phyloP scores from a whole-genome alignment of 2,329 filamentous ascomycete species.

The Penicillium sp. region DNA sequence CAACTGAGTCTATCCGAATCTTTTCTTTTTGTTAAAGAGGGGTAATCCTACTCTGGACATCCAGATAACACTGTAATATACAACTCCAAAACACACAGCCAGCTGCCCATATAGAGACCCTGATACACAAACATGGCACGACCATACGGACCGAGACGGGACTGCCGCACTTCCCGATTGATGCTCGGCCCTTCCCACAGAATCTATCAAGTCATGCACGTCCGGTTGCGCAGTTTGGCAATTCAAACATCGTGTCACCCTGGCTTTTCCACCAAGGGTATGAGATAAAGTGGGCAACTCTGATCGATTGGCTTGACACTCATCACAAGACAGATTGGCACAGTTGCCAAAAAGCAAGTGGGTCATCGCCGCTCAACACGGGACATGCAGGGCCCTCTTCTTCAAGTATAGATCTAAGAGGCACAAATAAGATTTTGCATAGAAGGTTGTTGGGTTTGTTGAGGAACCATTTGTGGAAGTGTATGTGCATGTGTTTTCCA shows the following conservation, averaged over 20 bases:
- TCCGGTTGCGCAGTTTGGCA: conserved; percentile 20
- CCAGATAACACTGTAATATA: not conserved
- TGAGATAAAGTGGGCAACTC: conserved; percentile 1
- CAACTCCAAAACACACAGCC: not conserved
- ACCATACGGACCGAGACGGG: conserved; percentile 23
- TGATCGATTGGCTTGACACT: conserved; percentile 15
- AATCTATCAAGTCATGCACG: conserved; percentile 20
- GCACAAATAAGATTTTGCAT: not conserved
- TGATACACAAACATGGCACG: conserved; percentile 16
- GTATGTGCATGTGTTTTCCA: conserved; percentile 8
- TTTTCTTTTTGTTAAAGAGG: not conserved
- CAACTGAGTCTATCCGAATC: not conserved
- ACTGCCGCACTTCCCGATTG: conserved; percentile 19
- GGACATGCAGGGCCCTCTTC: conserved; percentile 1
- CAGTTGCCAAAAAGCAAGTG: conserved; percentile 10
- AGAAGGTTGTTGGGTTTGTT: not conserved
- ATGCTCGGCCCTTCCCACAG: conserved; percentile 14
- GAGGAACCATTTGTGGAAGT: not conserved
- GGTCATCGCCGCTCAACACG: conserved; percentile 14
- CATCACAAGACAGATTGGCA: conserved; percentile 21
- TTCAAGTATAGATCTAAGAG: conserved; percentile 2
- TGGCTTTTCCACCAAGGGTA: conserved; percentile 17
- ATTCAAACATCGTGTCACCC: conserved; percentile 22
- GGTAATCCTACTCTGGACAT: not conserved
- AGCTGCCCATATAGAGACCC: not conserved